phyloP scores from a whole-genome alignment of 106 monocot species.

The Ottelia alismoides region DNA sequence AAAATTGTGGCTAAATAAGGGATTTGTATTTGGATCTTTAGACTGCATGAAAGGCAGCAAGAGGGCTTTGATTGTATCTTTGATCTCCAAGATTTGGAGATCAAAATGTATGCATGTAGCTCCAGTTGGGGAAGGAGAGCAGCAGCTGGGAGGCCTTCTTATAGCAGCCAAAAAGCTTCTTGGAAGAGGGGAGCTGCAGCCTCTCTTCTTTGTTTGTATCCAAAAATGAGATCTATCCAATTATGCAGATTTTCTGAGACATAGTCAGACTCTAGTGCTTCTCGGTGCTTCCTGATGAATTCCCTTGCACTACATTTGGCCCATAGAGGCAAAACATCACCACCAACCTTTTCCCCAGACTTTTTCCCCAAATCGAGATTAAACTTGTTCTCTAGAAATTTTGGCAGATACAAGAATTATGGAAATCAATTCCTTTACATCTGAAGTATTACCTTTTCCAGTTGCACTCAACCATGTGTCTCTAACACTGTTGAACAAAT shows the following conservation, averaged over 20 bases:
- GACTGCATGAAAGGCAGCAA: no score
- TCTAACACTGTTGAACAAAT: constrained; percentile 74
- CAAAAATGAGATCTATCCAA: constrained; percentile 98
- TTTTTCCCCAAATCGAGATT: constrained; percentile 90
- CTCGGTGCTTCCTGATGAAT: constrained; percentile 92
- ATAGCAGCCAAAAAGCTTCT: no score
- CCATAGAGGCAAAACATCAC: constrained; percentile 90
- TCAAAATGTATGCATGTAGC: no score
- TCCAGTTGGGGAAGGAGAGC: no score
- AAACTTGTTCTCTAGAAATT: constrained; percentile 78
- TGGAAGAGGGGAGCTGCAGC: no score
- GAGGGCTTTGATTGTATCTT: no score
- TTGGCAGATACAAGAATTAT: constrained; percentile 93
- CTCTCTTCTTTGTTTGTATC: constrained; percentile 93
- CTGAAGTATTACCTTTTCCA: constrained; percentile 92
- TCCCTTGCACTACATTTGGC: constrained; percentile 84
- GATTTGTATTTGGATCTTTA: no score
- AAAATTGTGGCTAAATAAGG: no score
- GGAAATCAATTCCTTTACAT: constrained; percentile 97
- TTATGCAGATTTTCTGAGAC: constrained; percentile 96
- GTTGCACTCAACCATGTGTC: constrained; percentile 98
- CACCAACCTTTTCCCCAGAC: constrained; percentile 94
- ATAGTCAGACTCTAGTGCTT: constrained; percentile 93
- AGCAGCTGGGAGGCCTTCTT: no score
- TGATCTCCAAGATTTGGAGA: no score